These are phyloP conservation scores for Linnemannia elongata DNA, from an alignment of 192 early-diverging fungal species.

Conservation along the genomic window DNA sequence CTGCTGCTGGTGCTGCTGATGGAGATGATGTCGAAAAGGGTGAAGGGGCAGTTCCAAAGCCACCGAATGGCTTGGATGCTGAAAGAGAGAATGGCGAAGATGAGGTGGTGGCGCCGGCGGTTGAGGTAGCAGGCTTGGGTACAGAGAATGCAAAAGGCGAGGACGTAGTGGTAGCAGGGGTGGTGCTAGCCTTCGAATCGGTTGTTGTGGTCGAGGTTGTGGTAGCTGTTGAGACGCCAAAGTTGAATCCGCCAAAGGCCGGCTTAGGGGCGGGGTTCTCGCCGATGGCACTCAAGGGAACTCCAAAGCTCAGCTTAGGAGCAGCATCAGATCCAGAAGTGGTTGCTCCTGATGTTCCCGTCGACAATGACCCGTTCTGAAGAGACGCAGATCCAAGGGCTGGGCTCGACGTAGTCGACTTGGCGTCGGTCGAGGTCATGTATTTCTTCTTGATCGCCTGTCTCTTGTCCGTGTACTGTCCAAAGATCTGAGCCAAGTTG, in stretches of 20 bases:
- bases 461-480: conserved; percentile 10
- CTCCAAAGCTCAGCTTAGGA: conserved; percentile 5
- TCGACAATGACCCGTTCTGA: conserved; percentile 6
- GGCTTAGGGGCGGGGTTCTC: conserved; percentile 1
- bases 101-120: background rate
- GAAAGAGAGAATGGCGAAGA: conserved; percentile 9
- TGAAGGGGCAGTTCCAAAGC: background rate
- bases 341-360: background rate
- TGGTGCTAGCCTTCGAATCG: background rate
- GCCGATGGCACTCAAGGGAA: background rate
- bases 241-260: conserved; percentile 18
- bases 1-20: background rate
- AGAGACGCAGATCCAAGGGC: background rate
- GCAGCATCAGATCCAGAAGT: background rate
- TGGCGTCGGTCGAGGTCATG: background rate
- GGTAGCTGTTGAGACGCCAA: background rate
- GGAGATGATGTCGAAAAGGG: background rate
- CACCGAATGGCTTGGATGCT: conserved; percentile 12
- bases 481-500: conserved; percentile 21
- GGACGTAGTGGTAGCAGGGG: background rate
- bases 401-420: background rate
- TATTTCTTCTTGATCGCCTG: background rate
- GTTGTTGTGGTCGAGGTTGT: background rate
- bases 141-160: background rate
- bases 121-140: background rate